phyloP scores from a whole-genome alignment of 2,329 filamentous ascomycete species.

The Penicillium sclerotiorum region DNA sequence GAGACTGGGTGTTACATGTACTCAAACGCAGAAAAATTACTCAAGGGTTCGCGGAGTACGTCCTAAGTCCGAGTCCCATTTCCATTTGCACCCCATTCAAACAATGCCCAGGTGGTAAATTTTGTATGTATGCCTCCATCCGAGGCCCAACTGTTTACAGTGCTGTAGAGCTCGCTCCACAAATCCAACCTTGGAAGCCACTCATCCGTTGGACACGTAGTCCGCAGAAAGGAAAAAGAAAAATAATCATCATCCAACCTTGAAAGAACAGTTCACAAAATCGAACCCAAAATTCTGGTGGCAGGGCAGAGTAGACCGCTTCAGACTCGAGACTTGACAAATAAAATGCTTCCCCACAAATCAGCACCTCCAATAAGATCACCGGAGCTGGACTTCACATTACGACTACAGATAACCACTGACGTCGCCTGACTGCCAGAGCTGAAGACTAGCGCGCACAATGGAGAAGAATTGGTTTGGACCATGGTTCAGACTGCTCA shows the following conservation, averaged over 20 bases:
- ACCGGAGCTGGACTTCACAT: no score
- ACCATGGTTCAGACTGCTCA: not conserved
- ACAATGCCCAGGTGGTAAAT: no score
- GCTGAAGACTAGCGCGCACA: not conserved
- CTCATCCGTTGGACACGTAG: conserved; percentile 5
- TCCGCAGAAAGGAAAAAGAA: not conserved
- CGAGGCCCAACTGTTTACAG: no score
- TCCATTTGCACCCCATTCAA: not conserved
- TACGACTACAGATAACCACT: not conserved
- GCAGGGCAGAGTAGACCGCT: conserved; percentile 6
- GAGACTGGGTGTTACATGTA: no score
- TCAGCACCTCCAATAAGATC: conserved; percentile 1
- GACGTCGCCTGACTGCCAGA: not conserved
- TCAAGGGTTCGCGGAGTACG: no score
- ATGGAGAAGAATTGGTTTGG: not conserved
- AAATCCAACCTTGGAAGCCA: no score
- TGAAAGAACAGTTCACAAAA: no score
- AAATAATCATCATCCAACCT: no score
- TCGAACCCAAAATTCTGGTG: not conserved
- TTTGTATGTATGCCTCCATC: no score
- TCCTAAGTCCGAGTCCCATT: not conserved
- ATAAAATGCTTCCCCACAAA: conserved; percentile 10
- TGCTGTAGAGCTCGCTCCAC: no score
- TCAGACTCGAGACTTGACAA: conserved; percentile 13
- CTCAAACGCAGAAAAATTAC: no score